Percentiles rank a stretch among this genome's conserved stretches.
Conservation (phyloP, 257 asterid species). For the Solanum okadae region DNA sequence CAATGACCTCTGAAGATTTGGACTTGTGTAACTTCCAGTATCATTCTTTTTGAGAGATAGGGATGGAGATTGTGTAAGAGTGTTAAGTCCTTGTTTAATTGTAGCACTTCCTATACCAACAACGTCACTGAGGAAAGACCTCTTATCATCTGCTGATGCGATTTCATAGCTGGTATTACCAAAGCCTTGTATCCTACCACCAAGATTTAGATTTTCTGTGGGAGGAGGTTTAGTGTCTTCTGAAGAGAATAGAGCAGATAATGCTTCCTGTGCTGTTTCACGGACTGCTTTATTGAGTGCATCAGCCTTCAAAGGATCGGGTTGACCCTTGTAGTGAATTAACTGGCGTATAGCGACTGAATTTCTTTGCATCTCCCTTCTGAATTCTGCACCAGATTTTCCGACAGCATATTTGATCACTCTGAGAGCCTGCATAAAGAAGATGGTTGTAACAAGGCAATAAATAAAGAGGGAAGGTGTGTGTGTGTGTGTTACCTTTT, state of each 20-base stretch:
- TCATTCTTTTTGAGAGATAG: conserved; percentile 62
- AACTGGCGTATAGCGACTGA: conserved; percentile 82
- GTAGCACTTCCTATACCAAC: conserved; percentile 93
- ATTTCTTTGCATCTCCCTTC: conserved; percentile 98
- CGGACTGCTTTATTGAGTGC: conserved; percentile 93
- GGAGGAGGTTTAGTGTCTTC: conserved; percentile 71
- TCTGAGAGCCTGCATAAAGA: conserved; percentile 56
- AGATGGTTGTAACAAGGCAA: background rate
- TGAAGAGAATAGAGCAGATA: conserved; percentile 72
- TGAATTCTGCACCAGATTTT: conserved; percentile 89
- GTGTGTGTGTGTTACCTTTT: conserved; percentile 31
- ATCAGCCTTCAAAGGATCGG: conserved; percentile 93
- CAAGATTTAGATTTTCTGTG: conserved; percentile 63
- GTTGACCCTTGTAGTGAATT: conserved; percentile 89
- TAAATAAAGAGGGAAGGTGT: background rate
- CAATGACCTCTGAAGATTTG: conserved; percentile 82
- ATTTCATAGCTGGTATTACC: conserved; percentile 69
- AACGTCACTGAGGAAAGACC: conserved; percentile 82
- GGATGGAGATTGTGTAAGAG: conserved; percentile 71
- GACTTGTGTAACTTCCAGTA: conserved; percentile 71
- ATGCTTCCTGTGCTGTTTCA: conserved; percentile 92
- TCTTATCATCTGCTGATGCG: conserved; percentile 64
- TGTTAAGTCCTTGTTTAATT: conserved; percentile 78
- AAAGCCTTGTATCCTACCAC: conserved; percentile 91
- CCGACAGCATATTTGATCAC: conserved; percentile 86